Conservation (phyloP, 148 eudicot species). For the Chenopodium formosanum region DNA sequence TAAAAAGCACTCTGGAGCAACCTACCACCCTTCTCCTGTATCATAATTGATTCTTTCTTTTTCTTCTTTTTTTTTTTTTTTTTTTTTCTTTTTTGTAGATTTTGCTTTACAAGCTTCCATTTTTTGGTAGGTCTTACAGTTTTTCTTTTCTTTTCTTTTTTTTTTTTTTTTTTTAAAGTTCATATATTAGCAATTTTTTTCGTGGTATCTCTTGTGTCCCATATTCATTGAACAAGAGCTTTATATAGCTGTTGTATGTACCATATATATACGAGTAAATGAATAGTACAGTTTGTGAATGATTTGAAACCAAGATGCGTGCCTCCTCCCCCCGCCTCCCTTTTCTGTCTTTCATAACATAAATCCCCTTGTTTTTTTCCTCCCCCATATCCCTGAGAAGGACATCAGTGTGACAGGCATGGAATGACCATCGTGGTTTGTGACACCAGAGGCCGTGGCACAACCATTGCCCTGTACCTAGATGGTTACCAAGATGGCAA, state of each 20-base stretch:
- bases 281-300: constrained; percentile 34
- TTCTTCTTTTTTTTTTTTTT: background rate
- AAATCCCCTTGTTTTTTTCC: no score
- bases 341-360: no score
- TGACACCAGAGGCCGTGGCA: background rate
- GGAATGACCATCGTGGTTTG: background rate
- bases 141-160: background rate
- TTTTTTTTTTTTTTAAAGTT: background rate
- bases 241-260: constrained; percentile 30
- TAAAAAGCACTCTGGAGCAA: constrained; percentile 53
- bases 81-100: constrained; percentile 8
- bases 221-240: constrained; percentile 32
- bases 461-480: background rate
- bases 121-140: constrained; percentile 24
- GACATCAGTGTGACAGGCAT: background rate
- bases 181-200: constrained; percentile 28
- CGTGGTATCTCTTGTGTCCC: constrained; percentile 17
- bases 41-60: background rate
- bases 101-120: constrained; percentile 6
- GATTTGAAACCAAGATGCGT: background rate
- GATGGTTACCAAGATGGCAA: background rate
- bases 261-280: constrained; percentile 32
- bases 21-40: constrained; percentile 12
- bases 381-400: no score
- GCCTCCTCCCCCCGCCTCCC: background rate